Evolutionary conservation across 2,329 filamentous ascomycete genomes (phyloP).

Genomic region (Fusarium sulawesiense): DNA sequence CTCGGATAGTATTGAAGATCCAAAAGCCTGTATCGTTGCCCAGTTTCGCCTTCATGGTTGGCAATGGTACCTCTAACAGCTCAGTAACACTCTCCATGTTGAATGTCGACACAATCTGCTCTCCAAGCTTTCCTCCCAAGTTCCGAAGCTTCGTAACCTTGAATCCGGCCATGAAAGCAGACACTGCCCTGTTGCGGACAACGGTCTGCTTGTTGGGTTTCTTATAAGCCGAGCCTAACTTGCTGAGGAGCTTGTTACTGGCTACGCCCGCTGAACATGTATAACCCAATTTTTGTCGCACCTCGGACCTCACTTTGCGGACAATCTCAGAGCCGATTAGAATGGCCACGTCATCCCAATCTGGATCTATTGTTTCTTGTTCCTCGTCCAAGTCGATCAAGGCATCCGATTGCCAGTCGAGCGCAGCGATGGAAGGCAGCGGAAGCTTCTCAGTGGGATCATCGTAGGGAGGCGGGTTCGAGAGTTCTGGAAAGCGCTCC

Average conservation of each 20-base stretch:
- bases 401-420: constrained; percentile 88
- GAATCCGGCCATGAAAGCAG: constrained; percentile 82
- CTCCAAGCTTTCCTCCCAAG: constrained; percentile 93
- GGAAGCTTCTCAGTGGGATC: constrained; percentile 79
- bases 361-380: constrained; percentile 82
- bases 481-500: constrained; percentile 79
- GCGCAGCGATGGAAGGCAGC: constrained; percentile 71
- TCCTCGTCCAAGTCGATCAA: constrained; percentile 82
- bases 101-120: constrained; percentile 84
- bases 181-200: constrained; percentile 85
- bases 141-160: constrained; percentile 97
- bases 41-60: constrained; percentile 80
- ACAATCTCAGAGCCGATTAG: constrained; percentile 91
- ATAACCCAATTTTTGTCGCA: constrained; percentile 80
- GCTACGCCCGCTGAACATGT: constrained; percentile 93
- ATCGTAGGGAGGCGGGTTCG: constrained; percentile 73
- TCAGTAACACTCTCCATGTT: constrained; percentile 83
- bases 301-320: constrained; percentile 74
- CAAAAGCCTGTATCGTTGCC: constrained; percentile 87
- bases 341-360: constrained; percentile 96
- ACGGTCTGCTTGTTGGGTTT: constrained; percentile 96
- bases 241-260: constrained; percentile 94
- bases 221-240: constrained; percentile 89
- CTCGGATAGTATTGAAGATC: constrained; percentile 86
- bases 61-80: constrained; percentile 76